phyloP scores from a whole-genome alignment of 2,329 filamentous ascomycete genomes.

The Septoria linicola region DNA sequence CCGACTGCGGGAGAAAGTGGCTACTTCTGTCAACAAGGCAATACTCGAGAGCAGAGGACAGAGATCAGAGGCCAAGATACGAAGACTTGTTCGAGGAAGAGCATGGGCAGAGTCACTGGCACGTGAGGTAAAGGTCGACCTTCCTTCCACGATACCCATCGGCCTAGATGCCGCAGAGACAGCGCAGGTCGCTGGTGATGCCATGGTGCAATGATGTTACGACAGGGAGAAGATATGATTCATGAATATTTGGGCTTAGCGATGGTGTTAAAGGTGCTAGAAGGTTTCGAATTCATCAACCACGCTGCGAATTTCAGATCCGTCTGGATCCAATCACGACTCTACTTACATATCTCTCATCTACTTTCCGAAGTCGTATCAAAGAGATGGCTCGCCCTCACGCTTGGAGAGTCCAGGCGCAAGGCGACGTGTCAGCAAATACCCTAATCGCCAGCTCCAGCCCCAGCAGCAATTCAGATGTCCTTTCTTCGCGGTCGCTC shows the following conservation, averaged over 20 bases:
- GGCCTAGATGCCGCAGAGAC: conserved; percentile 41
- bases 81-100: conserved; percentile 75
- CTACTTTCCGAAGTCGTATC: neutral
- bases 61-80: conserved; percentile 76
- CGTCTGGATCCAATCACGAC: neutral
- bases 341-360: neutral
- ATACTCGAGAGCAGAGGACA: conserved; percentile 73
- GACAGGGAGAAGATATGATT: conserved; percentile 11
- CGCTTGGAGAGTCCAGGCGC: no score
- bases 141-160: conserved; percentile 44
- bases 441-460: neutral
- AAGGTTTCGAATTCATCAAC: conserved; percentile 1
- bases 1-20: conserved; percentile 76
- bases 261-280: conserved; percentile 28
- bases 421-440: no score
- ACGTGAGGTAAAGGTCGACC: conserved; percentile 42
- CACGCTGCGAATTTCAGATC: neutral
- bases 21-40: conserved; percentile 82
- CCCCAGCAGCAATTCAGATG: no score
- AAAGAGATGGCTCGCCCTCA: no score
- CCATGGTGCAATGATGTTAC: conserved; percentile 27
- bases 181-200: conserved; percentile 19
- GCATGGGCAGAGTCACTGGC: conserved; percentile 78
- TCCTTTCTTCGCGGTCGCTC: no score
- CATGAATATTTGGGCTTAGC: conserved; percentile 23